Percentiles rank a stretch among this genome's conserved stretches.
Evolutionary conservation across 257 asterid genomes (phyloP).

Genomic region (Buddleja alternifolia): DNA sequence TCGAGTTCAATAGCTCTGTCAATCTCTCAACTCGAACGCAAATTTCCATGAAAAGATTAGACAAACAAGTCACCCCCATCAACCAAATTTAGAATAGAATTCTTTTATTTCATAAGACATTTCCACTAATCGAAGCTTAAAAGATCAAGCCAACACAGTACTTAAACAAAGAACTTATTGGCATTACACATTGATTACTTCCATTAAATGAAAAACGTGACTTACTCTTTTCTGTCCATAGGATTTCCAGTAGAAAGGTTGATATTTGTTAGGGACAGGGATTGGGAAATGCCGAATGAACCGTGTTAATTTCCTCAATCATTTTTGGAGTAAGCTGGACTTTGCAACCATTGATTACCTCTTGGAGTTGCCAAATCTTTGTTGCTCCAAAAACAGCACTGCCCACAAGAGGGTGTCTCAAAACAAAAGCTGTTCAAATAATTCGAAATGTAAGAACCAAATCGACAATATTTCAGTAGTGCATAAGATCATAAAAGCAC

Average conservation of each 20-base stretch:
- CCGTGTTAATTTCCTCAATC: conserved; percentile 58
- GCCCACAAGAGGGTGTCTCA: conserved; percentile 78
- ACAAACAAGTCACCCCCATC: too few relatives aligned
- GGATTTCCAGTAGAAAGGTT: neutral
- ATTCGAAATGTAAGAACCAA: conserved; percentile 4
- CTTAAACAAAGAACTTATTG: too few relatives aligned
- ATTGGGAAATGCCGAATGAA: conserved; percentile 62
- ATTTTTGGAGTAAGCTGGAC: conserved; percentile 62
- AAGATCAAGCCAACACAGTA: too few relatives aligned
- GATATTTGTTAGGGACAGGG: conserved; percentile 62
- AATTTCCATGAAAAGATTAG: too few relatives aligned
- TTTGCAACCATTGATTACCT: conserved; percentile 61
- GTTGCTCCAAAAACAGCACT: conserved; percentile 87
- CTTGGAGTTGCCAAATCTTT: conserved; percentile 78
- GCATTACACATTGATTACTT: too few relatives aligned
- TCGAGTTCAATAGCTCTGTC: too few relatives aligned
- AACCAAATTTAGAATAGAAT: too few relatives aligned
- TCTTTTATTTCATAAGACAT: too few relatives aligned
- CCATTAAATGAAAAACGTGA: too few relatives aligned
- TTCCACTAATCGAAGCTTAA: too few relatives aligned
- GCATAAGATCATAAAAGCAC: conserved; percentile 2
- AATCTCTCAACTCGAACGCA: too few relatives aligned
- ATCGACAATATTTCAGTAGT: neutral
- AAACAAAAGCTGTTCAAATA: conserved; percentile 68
- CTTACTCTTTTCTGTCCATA: too few relatives aligned